Base-by-base conservation (phyloP, 2,329 filamentous ascomycete genomes). In the Cladosporium sp. region DNA sequence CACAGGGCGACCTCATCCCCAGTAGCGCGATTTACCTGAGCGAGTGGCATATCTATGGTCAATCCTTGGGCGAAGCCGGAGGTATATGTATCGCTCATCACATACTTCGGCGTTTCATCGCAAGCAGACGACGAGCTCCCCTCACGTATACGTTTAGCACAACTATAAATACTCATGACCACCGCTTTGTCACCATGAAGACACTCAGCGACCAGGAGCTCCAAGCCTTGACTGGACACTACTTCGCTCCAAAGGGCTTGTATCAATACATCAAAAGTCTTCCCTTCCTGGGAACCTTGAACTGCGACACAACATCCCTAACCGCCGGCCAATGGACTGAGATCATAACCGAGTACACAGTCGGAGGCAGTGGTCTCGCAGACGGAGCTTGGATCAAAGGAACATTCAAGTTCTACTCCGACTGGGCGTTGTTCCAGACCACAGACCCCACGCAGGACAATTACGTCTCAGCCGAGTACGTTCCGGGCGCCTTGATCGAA, bases 391-490 rank as follows among this genome's bases (percentile, higher is more conserved):
- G 59, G 59, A 62, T 62, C n/a, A 62, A 62, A 36, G 59, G 59
- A 14, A 62, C 59, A 7, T 62, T 62, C 43, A 51, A 51, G n/a
- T 62, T 62, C 59, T 62, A 62, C 46, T 62, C 59, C 13, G 59
- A 62, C 59, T 62, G 59, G 46, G 59, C 59, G 18, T 30, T 62
- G 25, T 62, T 62, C 59, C 59, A 62, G 7, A 62, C 59, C 49
- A 58, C 62, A 18, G 49, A 58, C 28, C 62, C 18, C 10, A 46
- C 62, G 2, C 53, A 34, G 43, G 62, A 57, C 6, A 64, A 58
- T 36, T 64, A 77, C 61, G 71, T 78, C 7, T 76, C 74, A 14
- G 74, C 76, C 1, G 74, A 78, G 64, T 78, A 78, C 23, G 51
- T 58, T 28, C 65, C 76, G 0, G 70, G 68, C 1, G 49, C 68